phyloP scores from a whole-genome alignment of 2,329 filamentous ascomycete species.

The Aspergillus sp. region DNA sequence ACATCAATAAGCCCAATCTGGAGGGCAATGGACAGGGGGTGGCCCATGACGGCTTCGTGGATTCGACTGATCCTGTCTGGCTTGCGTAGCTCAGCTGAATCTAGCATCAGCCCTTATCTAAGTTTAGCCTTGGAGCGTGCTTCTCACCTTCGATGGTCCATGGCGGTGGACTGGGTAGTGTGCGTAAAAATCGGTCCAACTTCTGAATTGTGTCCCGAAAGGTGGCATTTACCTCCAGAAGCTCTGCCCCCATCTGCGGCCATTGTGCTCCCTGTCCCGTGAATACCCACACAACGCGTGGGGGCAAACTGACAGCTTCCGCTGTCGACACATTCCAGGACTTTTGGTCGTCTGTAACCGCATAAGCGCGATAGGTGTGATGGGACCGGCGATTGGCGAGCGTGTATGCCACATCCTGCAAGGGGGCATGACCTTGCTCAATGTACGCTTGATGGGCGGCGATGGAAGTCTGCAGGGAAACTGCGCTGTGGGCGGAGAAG shows the following conservation, averaged over 20 bases:
- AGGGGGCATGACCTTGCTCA: neutral
- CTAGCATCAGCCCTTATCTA: neutral
- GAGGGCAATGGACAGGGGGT: constrained; percentile 23
- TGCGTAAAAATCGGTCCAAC: neutral
- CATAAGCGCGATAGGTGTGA: constrained; percentile 1
- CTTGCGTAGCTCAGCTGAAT: neutral
- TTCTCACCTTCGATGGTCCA: constrained; percentile 1
- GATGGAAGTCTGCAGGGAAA: neutral
- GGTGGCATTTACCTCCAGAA: neutral
- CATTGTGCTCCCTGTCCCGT: constrained; percentile 38
- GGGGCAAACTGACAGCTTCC: constrained; percentile 25
- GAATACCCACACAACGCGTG: constrained; percentile 14
- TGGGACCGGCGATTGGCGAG: constrained; percentile 8
- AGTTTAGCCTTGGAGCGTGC: neutral
- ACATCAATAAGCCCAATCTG: constrained; percentile 32
- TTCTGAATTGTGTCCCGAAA: neutral
- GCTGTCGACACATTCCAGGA: neutral
- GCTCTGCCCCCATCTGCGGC: constrained; percentile 26
- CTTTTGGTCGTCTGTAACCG: neutral
- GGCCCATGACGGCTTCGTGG: constrained; percentile 2
- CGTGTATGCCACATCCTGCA: constrained; percentile 13
- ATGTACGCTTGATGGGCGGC: neutral
- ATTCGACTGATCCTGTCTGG: neutral
- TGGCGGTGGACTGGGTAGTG: neutral
- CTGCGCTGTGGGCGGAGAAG: neutral